phyloP scores from a whole-genome alignment of 2,329 filamentous ascomycete genomes.

The Dactylellina parvicollis region DNA sequence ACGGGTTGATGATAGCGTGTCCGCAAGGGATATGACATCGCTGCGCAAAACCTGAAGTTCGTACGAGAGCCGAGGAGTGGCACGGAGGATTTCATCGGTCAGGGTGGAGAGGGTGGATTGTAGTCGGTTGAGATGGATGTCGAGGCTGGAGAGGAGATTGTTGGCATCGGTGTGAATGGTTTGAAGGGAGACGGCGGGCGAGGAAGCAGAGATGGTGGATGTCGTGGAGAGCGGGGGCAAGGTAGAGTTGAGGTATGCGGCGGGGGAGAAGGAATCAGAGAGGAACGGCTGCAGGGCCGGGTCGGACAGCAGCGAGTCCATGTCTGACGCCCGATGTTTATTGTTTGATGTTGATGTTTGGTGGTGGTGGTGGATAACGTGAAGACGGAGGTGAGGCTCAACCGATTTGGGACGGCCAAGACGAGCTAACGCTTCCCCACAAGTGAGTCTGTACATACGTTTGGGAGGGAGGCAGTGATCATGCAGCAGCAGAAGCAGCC shows the following conservation, averaged over 20 bases:
- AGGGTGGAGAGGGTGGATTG: constrained; percentile 84
- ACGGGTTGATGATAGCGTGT: constrained; percentile 44
- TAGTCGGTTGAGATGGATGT: constrained; percentile 84
- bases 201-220: constrained; percentile 62
- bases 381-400: background rate
- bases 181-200: constrained; percentile 56
- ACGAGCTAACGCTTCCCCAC: background rate
- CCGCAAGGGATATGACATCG: constrained; percentile 56
- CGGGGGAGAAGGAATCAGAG: constrained; percentile 79
- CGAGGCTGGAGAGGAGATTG: constrained; percentile 84
- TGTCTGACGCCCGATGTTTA: constrained; percentile 12
- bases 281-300: constrained; percentile 79
- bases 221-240: constrained; percentile 73
- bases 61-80: constrained; percentile 87
- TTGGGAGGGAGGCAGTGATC: background rate
- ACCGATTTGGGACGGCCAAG: background rate
- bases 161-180: constrained; percentile 84
- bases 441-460: background rate
- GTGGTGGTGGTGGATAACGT: constrained; percentile 35
- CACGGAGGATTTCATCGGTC: constrained; percentile 92
- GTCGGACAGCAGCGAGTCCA: constrained; percentile 70
- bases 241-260: constrained; percentile 82
- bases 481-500: no score
- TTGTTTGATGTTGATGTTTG: constrained; percentile 1
- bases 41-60: constrained; percentile 65